Base-by-base conservation (phyloP, 495 filamentous ascomycete species). In the Tuber umbilicatum region DNA sequence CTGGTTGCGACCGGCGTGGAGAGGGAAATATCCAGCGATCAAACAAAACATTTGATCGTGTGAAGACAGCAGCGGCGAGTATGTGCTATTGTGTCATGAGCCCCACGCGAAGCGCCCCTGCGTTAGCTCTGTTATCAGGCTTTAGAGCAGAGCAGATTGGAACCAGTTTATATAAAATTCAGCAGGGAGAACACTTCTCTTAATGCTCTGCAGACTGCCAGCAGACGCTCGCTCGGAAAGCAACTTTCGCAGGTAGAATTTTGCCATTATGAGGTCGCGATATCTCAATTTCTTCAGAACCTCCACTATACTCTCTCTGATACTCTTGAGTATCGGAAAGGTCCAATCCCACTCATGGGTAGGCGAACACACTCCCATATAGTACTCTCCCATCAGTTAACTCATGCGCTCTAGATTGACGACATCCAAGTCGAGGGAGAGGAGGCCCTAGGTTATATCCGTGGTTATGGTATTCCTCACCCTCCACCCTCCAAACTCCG, bases 391-490 rank as follows among this genome's bases (percentile, higher is more conserved):
- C 5, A n/a, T n/a, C 55, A 64, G 55, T 16, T 64, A 17, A 64
- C 27, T 35, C 55, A 64, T 6, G 14, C 14, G 6, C 35, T 1
- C 55, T 70, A 79, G 77, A 60, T 79, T 3, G 71, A 79, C 2
- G 45, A 41, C 23, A 19, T 79, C 3, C 67, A 79, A 50, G 72
- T 71, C 41, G 75, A 78, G 69, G 43, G 55, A 42, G 74, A 50
- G 23, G 70, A 50, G 17, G 72, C 45, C 7, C 31, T 74, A 27
- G 77, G 77, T 6, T 79, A 79, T 72, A 74, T 74, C 35, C 71
- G 77, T 70, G 69, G 47, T 23, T 79, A 70, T 27, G 70, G 77
- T 79, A 75, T 12, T 60, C 35, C 31, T 27, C 69, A 23, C 47
- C 50, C 14, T 43, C n/a, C 43, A 38, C 21, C 38, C 68, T 21